Base-by-base conservation (phyloP, 345 rosid species). In the Trapa bicornis region DNA sequence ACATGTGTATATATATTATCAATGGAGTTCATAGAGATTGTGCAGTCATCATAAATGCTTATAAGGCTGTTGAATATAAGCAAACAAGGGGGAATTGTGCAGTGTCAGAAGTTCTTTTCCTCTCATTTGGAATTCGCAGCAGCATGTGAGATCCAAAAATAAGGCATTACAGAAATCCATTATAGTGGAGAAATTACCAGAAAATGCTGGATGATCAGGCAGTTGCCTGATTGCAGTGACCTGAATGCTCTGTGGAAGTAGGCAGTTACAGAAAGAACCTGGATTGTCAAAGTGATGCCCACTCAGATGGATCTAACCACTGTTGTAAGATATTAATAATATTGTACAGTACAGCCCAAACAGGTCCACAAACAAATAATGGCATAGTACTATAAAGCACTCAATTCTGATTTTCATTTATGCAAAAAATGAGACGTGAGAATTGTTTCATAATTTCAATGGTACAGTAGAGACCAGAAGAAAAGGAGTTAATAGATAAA, bases 251-350 rank as follows among this genome's bases (percentile, higher is more conserved):
- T 89, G 91, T 37, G 97, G 97, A 70, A 94, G 82, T 70, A 94
- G 82, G 74, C 97, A 94, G 79, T 85, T 89, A 76, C 97, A 94
- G 77, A 87, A 91, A 45, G 96, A 85, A 80, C 97, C 99, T 94
- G 84, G 81, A 83, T 78, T 8, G 63, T 75, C 42, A 72, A 77
- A 43, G 38, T 4, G 16, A 54, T 7, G 33, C 47, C 41, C 60
- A 67, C n/a, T 52, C 53, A 38, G 37, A 29, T 3, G 5, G 32
- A 68, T 29, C 33, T 17, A 29, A n/a, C 29, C 4, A n/a, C 35
- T n/a, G 22, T 22, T 11, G 11, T n/a, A n/a, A 54, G 35, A 54
- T 5, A n/a, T n/a, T n/a, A 3, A 54, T n/a, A 3, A n/a, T 7
- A 54, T 54, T 0, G 33, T 1, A 17, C 60, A 54, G 17, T 54